Base-by-base conservation (phyloP, 106 monocot genomes). In the Dioscorea dumetorum region DNA sequence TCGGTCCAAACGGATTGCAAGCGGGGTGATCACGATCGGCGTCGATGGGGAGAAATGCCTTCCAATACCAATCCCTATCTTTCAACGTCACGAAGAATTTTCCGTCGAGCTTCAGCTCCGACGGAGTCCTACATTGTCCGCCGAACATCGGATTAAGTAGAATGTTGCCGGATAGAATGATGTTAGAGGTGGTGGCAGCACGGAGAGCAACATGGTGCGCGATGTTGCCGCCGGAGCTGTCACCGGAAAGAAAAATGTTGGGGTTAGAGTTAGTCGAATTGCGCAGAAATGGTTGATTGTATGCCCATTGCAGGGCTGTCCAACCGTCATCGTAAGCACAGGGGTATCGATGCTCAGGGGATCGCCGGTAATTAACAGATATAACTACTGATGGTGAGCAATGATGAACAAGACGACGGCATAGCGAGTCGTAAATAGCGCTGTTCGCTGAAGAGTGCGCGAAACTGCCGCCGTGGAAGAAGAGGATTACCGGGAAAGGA, bases 391-490 rank as follows among this genome's bases (percentile, higher is more conserved):
- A 85, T 0, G 41, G 10, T 8, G 76, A 68, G 61, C 85, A 83
- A 61, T 87, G 85, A 52, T 73, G 65, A 32, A 90, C 90, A 24
- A 90, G 72, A 33, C 87, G 81, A 14, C 94, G 80, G 85, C 94
- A 94, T 48, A 94, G 81, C 5, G 78, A 70, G 64, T 94, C 94
- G 62, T 94, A 94, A 58, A 94, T 94, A 4, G 94, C 77, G 31
- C 78, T 87, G 77, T 87, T 90, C 68, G 85, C 56, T 18, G 95
- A 94, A 6, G 94, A 94, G 72, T 94, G 94, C 4, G 90, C 80
- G 69, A 94, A 94, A 76, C 94, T 94, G 75, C 94, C 94, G 11
- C 94, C 90, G 49, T 90, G 94, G 79, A 94, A 90, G 90, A 94
- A 94, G 57, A 94, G 66, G 72, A 94, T 85, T 31, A 94, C 90